Evolutionary conservation across 768 basidiomycete genomes (phyloP).

Genomic region (Lactarius hengduanensis): DNA sequence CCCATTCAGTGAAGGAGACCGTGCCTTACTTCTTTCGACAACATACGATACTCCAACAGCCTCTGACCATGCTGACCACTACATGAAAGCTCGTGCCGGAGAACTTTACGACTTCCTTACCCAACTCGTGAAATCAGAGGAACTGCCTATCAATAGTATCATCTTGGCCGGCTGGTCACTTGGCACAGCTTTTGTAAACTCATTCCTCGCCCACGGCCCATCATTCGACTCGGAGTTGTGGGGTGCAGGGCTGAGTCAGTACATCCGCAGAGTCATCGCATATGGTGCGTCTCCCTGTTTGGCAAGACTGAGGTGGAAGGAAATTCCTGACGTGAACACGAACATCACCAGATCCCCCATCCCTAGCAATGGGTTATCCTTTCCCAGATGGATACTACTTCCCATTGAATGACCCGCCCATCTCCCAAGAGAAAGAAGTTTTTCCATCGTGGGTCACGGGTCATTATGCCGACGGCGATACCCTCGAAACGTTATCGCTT

Average conservation of each 20-base stretch:
- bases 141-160: neutral
- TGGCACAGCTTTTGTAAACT: neutral
- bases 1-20: constrained; percentile 1
- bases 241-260: neutral
- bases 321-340: neutral
- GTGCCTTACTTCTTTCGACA: neutral
- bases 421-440: neutral
- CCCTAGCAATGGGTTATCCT: neutral
- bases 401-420: constrained; percentile 3
- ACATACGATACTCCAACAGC: neutral
- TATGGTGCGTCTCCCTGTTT: neutral
- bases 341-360: neutral
- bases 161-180: neutral
- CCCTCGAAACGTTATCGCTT: neutral
- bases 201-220: neutral
- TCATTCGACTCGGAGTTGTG: neutral
- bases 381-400: neutral
- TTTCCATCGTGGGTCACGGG: neutral
- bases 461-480: constrained; percentile 1
- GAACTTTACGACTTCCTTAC: neutral
- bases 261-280: constrained; percentile 1
- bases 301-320: neutral
- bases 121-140: constrained; percentile 1
- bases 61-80: neutral
- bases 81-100: neutral